phyloP scores from a whole-genome alignment of 257 asterid genomes.

The Nicotiana obtusifolia region DNA sequence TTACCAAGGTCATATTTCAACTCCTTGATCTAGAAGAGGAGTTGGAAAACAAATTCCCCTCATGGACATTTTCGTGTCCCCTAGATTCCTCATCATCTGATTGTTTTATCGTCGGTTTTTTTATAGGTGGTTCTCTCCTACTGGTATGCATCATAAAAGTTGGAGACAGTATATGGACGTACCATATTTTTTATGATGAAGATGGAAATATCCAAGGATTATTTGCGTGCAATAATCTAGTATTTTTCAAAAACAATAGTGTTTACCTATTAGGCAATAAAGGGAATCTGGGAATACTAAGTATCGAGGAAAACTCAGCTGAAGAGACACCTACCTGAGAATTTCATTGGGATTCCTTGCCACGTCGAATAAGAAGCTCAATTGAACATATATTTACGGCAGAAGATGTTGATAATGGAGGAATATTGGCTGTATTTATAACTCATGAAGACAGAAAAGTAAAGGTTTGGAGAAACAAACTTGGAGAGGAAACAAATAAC shows the following conservation, averaged over 20 bases:
- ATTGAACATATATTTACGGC: neutral
- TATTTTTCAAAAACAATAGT: neutral
- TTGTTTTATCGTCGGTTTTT: too few species aligned
- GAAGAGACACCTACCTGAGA: neutral
- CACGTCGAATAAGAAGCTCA: neutral
- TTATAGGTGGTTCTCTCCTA: too few species aligned
- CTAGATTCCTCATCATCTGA: too few species aligned
- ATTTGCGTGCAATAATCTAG: neutral
- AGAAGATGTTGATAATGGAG: neutral
- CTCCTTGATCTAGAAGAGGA: too few species aligned
- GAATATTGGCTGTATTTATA: neutral
- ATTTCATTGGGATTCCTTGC: neutral
- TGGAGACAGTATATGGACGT: too few species aligned
- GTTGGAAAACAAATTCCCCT: too few species aligned
- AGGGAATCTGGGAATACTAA: neutral
- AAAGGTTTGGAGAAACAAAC: neutral
- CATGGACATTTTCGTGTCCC: too few species aligned
- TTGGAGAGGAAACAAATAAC: neutral
- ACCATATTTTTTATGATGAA: too few species aligned
- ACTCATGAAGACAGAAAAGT: neutral
- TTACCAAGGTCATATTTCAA: too few species aligned
- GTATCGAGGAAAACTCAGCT: neutral
- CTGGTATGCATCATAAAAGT: too few species aligned
- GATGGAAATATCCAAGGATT: too few species aligned
- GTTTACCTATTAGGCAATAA: neutral